phyloP scores from a whole-genome alignment of 2,329 filamentous ascomycete species.

The Chaetomium sp. region DNA sequence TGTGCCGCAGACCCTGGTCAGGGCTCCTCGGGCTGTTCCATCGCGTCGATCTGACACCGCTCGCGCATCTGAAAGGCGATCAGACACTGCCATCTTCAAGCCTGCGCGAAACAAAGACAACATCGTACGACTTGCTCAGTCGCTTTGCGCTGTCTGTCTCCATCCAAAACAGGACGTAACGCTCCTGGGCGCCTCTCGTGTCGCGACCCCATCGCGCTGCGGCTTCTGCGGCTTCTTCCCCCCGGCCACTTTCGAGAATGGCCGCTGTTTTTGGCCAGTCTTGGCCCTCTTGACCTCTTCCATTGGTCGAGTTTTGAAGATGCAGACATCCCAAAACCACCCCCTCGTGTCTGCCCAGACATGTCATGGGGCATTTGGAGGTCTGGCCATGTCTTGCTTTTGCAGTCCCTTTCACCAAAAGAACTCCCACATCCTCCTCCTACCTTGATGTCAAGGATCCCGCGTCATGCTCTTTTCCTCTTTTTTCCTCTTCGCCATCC shows the following conservation, averaged over 20 bases:
- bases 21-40: constrained; percentile 32
- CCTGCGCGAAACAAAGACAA: background rate
- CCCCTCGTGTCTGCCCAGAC: background rate
- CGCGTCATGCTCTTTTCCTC: constrained; percentile 4
- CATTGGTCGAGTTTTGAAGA: constrained; percentile 7
- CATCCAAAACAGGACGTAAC: background rate
- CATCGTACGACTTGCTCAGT: background rate
- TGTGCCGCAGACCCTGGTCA: constrained; percentile 23
- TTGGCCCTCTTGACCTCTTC: background rate
- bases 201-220: background rate
- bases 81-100: constrained; percentile 5
- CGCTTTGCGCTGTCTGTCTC: background rate
- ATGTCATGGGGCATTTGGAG: background rate
- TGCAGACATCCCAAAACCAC: background rate
- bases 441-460: background rate
- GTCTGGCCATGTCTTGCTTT: background rate
- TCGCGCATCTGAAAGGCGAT: constrained; percentile 14
- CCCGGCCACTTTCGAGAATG: too few species aligned
- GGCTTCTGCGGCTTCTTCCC: too few species aligned
- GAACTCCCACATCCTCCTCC: background rate
- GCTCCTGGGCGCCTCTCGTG: background rate
- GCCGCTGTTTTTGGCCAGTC: background rate
- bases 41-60: constrained; percentile 35
- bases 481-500: background rate
- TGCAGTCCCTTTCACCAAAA: background rate